These are phyloP conservation scores for Cadophora sp. DNA, from an alignment of 2,329 filamentous ascomycete species.

Conservation along the genomic window DNA sequence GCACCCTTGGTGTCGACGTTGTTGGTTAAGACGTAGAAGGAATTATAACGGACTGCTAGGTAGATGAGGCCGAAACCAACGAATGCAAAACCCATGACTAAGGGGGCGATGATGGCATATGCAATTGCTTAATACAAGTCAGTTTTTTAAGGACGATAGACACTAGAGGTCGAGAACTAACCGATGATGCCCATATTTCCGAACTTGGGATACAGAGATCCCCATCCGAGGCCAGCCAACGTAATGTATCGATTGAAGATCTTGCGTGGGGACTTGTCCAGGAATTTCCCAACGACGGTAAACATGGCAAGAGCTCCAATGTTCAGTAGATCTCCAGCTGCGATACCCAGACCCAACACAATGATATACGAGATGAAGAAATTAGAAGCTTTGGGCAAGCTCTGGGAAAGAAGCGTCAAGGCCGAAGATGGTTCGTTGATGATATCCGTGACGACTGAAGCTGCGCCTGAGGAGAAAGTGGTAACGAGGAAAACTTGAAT, in stretches of 20 bases:
- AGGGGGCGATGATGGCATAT: conserved; percentile 84
- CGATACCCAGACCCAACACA: conserved; percentile 84
- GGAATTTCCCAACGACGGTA: conserved; percentile 73
- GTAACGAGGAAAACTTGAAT: conserved; percentile 91
- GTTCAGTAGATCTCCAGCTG: conserved; percentile 76
- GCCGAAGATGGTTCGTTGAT: conserved; percentile 65
- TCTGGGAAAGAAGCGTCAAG: conserved; percentile 70
- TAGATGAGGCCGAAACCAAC: conserved; percentile 82
- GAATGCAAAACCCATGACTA: conserved; percentile 83
- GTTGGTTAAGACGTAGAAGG: conserved; percentile 84
- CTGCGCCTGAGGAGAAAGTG: conserved; percentile 82
- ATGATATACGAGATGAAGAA: conserved; percentile 97
- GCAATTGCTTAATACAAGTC: conserved; percentile 66
- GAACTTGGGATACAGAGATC: conserved; percentile 80
- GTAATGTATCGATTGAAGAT: conserved; percentile 79
- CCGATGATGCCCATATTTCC: conserved; percentile 81
- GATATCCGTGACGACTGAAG: conserved; percentile 70
- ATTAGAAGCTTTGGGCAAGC: conserved; percentile 85
- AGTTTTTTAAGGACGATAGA: conserved; percentile 21
- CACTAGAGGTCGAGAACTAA: conserved; percentile 50
- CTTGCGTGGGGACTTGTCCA: conserved; percentile 80
- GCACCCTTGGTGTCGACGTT: conserved; percentile 85
- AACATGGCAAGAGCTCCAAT: conserved; percentile 75
- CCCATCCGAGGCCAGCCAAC: conserved; percentile 81
- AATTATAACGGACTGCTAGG: conserved; percentile 86